Base-by-base conservation (phyloP, 768 basidiomycete species). In the Suillus cothurnatus region DNA sequence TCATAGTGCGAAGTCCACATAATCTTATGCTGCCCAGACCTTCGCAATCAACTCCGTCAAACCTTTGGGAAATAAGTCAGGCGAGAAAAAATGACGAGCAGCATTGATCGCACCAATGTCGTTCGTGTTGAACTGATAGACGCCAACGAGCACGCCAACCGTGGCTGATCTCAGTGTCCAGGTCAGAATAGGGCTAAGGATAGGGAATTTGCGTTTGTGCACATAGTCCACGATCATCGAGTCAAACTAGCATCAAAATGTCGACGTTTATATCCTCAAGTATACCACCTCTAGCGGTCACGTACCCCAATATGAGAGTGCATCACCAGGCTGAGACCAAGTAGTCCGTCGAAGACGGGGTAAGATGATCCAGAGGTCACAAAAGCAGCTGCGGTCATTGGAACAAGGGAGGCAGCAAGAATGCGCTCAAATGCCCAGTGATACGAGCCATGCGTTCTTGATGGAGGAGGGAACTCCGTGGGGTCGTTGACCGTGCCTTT, bases 121-220 rank as follows among this genome's bases (percentile, higher is more conserved):
- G 74, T 97, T 95, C 50, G 97, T 99, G 82, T 99, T 98, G 83
- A 99, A 98, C 77, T 97, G 92, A 81, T 97, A 99, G 6, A 98
- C 86, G 17, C 97, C 97, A 52, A 94, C 87, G 62, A 95, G 83
- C 6, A 92, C 87, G 28, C 88, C 94, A 45, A 89, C 86, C 34
- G 97, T 98, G 6, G 88, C 81, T 9, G 86, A 78, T 58, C 95
- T 85, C 63, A 98, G 82, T 11, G 81, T 76, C 97, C 97, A 99
- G n/a, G 81, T 87, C 17, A 77, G 71, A 57, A 89, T 62, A 1
- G 81, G 86, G 12, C 93, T 96, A 65, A 95, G 61, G 53, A 88
- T 67, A 23, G 95, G 94, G 84, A 92, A 97, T 79, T 99, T 99
- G 78, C 97, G 92, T 31, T 85, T 81, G 79, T 98, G 95, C 55